Percentiles rank a stretch among this genome's conserved stretches.
Conservation (phyloP, 306 rosid genomes). For the Astragalus glycyphyllos region DNA sequence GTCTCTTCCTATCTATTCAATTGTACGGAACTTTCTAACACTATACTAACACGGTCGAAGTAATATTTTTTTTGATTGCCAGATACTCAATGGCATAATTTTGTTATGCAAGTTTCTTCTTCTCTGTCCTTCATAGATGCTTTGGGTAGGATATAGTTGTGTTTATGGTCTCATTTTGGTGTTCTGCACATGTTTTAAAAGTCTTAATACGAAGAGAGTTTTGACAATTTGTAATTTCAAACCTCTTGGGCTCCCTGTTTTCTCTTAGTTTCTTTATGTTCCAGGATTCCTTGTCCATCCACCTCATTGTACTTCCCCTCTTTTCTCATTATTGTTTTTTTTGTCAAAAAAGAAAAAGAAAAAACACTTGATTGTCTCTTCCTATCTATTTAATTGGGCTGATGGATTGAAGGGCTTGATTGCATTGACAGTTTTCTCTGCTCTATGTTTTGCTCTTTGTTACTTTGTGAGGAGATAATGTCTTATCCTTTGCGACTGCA, state of each 20-base stretch:
- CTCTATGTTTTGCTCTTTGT: slow-evolving; percentile 3
- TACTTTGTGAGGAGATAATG: slow-evolving; percentile 28
- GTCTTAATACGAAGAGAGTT: slow-evolving; percentile 14
- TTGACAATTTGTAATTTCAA: slow-evolving; percentile 11
- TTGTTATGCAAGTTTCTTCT: slow-evolving; percentile 7
- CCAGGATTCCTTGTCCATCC: neutral
- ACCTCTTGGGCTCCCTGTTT: slow-evolving; percentile 2
- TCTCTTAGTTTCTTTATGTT: slow-evolving; percentile 21
- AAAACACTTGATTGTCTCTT: neutral
- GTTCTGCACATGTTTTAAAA: slow-evolving; percentile 28
- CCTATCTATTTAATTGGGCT: neutral
- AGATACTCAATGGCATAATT: slow-evolving; percentile 15
- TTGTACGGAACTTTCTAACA: slow-evolving; percentile 38
- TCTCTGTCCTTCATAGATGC: slow-evolving; percentile 2
- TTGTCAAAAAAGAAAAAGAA: neutral
- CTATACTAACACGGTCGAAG: neutral
- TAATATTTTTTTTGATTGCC: neutral
- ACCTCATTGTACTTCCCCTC: neutral
- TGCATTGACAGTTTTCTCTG: slow-evolving; percentile 4
- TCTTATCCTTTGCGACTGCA: slow-evolving; percentile 12
- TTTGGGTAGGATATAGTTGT: neutral
- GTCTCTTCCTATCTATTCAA: slow-evolving; percentile 1
- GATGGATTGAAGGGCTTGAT: slow-evolving; percentile 23
- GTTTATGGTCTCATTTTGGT: slow-evolving; percentile 24
- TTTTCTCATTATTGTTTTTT: slow-evolving; percentile 13